phyloP scores from a whole-genome alignment of 176 grass and related monocot species.

The Zoysia pacifica region DNA sequence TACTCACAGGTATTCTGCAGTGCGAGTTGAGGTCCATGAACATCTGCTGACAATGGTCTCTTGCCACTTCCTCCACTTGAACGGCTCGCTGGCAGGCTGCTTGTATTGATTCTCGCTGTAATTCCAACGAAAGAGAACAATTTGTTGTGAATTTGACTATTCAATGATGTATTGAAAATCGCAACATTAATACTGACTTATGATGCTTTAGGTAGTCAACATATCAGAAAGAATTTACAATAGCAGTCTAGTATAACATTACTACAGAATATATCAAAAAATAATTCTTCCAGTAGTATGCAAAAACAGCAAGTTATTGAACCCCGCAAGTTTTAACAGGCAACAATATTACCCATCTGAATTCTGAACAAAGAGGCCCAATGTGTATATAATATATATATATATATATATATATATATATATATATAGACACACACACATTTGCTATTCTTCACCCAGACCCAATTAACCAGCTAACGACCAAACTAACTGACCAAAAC shows the following conservation, averaged over 20 bases:
- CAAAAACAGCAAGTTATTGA: not conserved
- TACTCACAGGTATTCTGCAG: constrained; percentile 65
- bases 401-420: no score
- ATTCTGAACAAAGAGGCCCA: not conserved
- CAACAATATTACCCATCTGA: not conserved
- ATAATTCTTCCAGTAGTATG: not conserved
- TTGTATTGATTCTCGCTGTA: constrained; percentile 44
- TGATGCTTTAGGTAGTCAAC: not conserved
- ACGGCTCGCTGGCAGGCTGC: constrained; percentile 47
- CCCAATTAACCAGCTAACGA: no score
- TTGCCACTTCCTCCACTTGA: constrained; percentile 61
- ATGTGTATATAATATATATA: not conserved
- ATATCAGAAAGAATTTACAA: not conserved
- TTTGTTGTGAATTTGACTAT: not conserved
- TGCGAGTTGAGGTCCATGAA: constrained; percentile 60
- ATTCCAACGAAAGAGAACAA: not conserved
- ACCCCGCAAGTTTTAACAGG: not conserved
- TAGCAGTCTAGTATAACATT: not conserved
- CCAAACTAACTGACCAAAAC: no score
- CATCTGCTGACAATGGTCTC: constrained; percentile 59
- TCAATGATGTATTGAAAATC: not conserved
- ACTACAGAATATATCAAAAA: not conserved
- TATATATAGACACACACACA: no score
- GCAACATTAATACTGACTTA: not conserved
- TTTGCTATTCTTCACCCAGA: no score